Evolutionary conservation across 2,329 filamentous ascomycete species (phyloP), one percentile per base, ranked within the genome.

Genomic region (Neocucurbitaria cava): DNA sequence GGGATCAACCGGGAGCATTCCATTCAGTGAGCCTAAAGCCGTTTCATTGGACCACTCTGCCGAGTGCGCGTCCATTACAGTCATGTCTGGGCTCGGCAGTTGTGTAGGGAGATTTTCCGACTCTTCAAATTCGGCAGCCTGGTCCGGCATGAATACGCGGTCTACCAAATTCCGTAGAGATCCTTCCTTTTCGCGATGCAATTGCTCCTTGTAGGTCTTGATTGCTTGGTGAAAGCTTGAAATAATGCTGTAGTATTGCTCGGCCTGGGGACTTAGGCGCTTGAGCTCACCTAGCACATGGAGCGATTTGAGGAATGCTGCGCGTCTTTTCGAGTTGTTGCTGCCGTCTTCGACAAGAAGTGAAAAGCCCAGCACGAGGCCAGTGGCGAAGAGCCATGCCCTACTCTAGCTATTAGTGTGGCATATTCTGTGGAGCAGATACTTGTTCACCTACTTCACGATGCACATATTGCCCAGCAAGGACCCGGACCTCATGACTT

Each of bases 401-500:
- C 81, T 84, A 45, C 36, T 35, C 17, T 17, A 26, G 20, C 8
- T 26, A 61, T 36, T 20, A 49, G 40, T 4, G 11, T 43, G 33
- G 5, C 11, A 18, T 17, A 18, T 20, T 20, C 6, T 42, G 8
- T 20, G 20, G 35, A 17, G 13, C 6, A 10, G 21, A 28, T 18
- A 23, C 11, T 1, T 17, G 1, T 28, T n/a, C 6, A 48, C 81
- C 70, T 69, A 85, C 83, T 86, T 87, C 49, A 87, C 71, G 5
- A 87, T 80, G 35, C 82, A 83, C 84, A 86, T 85, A 49, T 86
- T 86, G 8, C 77, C 78, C 11, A 83, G 72, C 0, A 85, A 65
- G 0, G 82, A 46, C 0, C 75, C 72, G 2, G 79, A 76, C 8
- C 76, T 76, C 10, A 79, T 70, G 1, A 82, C 78, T 49, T 85